Percentiles rank a stretch among this genome's conserved stretches.
Conservation (phyloP, 139 green algal species). For the Diplosphaera chodatii region DNA sequence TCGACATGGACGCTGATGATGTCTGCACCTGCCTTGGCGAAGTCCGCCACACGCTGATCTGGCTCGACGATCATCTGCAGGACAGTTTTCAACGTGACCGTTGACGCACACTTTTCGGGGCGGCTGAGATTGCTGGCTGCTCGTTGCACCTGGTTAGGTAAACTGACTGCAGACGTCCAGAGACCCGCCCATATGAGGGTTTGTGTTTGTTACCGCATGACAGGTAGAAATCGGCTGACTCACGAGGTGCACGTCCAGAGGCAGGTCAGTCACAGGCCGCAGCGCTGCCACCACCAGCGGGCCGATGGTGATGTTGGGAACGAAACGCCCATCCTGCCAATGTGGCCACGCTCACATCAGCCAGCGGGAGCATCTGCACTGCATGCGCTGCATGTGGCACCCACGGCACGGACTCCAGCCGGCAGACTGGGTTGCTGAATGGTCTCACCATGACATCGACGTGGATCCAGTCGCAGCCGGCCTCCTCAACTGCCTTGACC, state of each 20-base stretch:
- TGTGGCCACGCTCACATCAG: too few species aligned
- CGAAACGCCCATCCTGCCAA: constrained; percentile 93
- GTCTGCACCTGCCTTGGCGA: constrained; percentile 95
- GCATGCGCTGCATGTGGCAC: too few species aligned
- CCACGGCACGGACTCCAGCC: too few species aligned
- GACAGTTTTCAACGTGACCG: too few species aligned
- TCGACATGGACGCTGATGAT: constrained; percentile 97
- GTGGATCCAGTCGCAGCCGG: constrained; percentile 94
- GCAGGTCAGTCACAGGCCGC: constrained; percentile 90
- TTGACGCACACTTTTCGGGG: too few species aligned
- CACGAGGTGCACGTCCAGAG: constrained; percentile 90
- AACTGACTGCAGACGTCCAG: too few species aligned
- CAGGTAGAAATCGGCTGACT: constrained; percentile 14
- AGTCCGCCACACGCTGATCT: constrained; percentile 86
- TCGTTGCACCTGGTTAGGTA: too few species aligned
- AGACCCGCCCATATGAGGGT: too few species aligned
- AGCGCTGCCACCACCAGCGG: constrained; percentile 94
- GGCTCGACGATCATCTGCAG: constrained; percentile 96
- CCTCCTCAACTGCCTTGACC: constrained; percentile 86
- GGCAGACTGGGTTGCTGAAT: too few species aligned
- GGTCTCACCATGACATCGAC: constrained; percentile 79
- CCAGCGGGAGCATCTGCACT: too few species aligned
- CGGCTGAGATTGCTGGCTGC: too few species aligned
- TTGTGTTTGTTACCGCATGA: too few species aligned
- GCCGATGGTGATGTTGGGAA: constrained; percentile 99